phyloP scores from a whole-genome alignment of 352 stramenopile genomes.

The Phytophthora pistaciae region DNA sequence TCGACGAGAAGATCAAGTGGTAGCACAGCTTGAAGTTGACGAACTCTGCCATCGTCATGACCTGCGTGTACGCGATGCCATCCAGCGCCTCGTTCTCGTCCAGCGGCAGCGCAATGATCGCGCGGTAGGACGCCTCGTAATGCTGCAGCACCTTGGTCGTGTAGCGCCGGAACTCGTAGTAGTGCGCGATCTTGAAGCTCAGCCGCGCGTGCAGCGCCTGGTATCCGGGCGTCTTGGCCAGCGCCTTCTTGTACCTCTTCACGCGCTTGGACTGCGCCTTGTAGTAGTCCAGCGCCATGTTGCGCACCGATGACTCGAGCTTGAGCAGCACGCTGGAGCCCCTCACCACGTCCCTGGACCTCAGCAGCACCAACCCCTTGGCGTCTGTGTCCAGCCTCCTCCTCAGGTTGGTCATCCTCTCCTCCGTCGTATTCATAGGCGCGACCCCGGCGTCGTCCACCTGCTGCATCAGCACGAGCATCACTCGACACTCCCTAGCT shows the following conservation, averaged over 20 bases:
- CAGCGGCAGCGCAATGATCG: conserved; percentile 64
- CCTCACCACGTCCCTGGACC: conserved; percentile 68
- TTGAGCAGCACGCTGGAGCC: conserved; percentile 72
- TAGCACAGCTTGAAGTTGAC: conserved; percentile 92
- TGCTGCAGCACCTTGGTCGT: conserved; percentile 89
- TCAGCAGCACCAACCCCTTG: conserved; percentile 77
- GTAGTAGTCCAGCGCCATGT: conserved; percentile 90
- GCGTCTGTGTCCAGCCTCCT: conserved; percentile 78
- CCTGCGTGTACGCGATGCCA: conserved; percentile 59
- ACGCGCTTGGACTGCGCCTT: conserved; percentile 89
- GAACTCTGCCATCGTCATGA: conserved; percentile 89
- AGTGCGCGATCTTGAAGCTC: conserved; percentile 92
- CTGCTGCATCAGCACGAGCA: conserved; percentile 86
- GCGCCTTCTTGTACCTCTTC: conserved; percentile 88
- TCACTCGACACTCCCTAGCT: conserved; percentile 78
- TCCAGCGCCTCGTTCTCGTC: conserved; percentile 52
- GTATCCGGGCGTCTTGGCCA: conserved; percentile 65
- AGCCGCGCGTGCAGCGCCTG: conserved; percentile 74
- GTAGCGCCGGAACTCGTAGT: conserved; percentile 89
- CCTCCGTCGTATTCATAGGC: conserved; percentile 75
- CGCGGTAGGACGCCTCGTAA: conserved; percentile 85
- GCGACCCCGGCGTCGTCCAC: conserved; percentile 72
- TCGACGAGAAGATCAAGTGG: conserved; percentile 88
- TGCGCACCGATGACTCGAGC: conserved; percentile 76
- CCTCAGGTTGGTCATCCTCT: conserved; percentile 74